Conservation (phyloP, 139 green algal species). For the Coccomyxa sp. region DNA sequence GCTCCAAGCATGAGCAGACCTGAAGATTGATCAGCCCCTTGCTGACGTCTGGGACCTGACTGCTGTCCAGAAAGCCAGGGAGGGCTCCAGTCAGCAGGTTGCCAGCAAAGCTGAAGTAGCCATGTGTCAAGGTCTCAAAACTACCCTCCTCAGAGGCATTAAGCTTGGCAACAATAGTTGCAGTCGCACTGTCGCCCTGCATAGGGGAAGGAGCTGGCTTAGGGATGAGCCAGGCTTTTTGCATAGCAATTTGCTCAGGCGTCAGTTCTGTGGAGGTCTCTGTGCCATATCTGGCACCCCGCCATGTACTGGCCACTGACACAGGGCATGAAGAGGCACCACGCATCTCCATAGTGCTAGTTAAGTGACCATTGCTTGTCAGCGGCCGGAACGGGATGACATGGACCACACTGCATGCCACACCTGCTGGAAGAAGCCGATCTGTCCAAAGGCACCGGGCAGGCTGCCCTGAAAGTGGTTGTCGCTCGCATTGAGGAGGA, state of each 20-base stretch:
- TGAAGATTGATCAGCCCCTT: neutral
- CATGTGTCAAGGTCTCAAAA: too few species aligned
- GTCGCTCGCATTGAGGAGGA: constrained; percentile 8
- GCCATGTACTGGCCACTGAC: neutral
- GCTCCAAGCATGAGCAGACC: neutral
- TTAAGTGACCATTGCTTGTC: neutral
- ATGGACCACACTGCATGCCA: neutral
- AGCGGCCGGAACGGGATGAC: neutral
- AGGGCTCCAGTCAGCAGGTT: constrained; percentile 6
- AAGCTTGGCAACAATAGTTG: too few species aligned
- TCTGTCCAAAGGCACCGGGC: neutral
- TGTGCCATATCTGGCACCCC: too few species aligned
- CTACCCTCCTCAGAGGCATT: too few species aligned
- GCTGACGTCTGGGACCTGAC: neutral
- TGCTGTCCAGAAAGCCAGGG: neutral
- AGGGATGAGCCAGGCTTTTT: neutral
- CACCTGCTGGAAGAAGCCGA: constrained; percentile 7
- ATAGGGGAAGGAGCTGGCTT: neutral
- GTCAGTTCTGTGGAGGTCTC: too few species aligned
- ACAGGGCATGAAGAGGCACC: neutral
- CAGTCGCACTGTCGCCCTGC: neutral
- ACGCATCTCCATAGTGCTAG: neutral
- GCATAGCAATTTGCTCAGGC: too few species aligned
- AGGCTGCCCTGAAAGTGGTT: constrained; percentile 5
- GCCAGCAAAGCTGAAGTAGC: constrained; percentile 5